Conservation (phyloP, 345 rosid genomes). For the Pistacia integerrima region DNA sequence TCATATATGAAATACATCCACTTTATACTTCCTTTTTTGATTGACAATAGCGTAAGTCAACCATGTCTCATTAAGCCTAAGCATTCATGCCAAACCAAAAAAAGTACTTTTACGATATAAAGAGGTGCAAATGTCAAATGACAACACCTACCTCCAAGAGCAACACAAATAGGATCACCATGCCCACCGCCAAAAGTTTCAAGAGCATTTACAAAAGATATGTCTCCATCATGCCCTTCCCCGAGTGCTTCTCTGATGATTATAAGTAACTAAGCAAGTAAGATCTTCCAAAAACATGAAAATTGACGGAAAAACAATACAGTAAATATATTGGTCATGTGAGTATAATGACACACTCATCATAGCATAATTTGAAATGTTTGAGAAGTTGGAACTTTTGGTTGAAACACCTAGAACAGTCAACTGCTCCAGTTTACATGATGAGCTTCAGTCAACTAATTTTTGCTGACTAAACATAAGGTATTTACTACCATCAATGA, state of each 20-base stretch:
- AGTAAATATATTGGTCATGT: not conserved
- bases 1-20: no score
- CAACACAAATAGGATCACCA: conserved; percentile 67
- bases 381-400: conserved; percentile 1
- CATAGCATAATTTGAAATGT: not conserved
- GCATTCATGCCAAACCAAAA: not conserved
- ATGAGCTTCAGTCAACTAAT: not conserved
- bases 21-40: no score
- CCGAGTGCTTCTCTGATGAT: conserved; percentile 67
- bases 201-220: conserved; percentile 68
- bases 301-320: not conserved
- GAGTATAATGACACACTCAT: not conserved
- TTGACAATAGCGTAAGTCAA: no score
- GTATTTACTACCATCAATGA: not conserved
- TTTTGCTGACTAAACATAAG: not conserved
- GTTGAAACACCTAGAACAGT: not conserved
- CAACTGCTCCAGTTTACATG: not conserved
- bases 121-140: not conserved
- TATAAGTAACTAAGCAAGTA: conserved; percentile 1
- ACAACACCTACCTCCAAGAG: conserved; percentile 62
- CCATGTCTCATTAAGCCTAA: not conserved
- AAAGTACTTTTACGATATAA: not conserved
- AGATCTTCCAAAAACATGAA: conserved; percentile 8
- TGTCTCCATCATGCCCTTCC: conserved; percentile 64
- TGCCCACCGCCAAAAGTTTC: conserved; percentile 77